Evolutionary conservation across 371 early-diverging fungal species (phyloP).

Genomic region (Blakeslea trispora): DNA sequence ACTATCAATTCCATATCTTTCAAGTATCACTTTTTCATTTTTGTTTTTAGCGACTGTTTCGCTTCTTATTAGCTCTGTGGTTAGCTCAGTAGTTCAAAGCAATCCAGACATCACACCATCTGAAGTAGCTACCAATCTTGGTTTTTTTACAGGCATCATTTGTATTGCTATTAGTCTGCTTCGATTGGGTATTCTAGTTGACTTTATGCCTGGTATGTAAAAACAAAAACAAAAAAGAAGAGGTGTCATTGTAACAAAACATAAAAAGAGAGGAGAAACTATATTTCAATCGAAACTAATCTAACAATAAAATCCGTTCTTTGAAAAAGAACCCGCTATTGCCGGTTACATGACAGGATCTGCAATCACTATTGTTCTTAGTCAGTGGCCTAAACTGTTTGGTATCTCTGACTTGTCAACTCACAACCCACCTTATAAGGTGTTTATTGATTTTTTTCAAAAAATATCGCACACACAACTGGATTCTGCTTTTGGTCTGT

Average conservation of each 20-base stretch:
- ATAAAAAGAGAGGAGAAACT: too few species aligned
- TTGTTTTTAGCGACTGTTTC: slow-evolving; percentile 78
- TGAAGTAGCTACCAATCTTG: slow-evolving; percentile 56
- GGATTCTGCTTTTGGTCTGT: slow-evolving; percentile 55
- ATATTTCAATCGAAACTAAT: slow-evolving; percentile 6
- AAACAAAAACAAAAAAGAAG: too few species aligned
- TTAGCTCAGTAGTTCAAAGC: slow-evolving; percentile 38
- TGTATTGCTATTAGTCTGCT: slow-evolving; percentile 67
- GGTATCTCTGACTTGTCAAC: slow-evolving; percentile 67
- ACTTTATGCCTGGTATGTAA: slow-evolving; percentile 71
- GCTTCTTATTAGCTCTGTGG: slow-evolving; percentile 68
- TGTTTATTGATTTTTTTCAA: slow-evolving; percentile 50
- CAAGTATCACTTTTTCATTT: neutral
- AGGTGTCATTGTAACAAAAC: too few species aligned
- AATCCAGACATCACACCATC: slow-evolving; percentile 31
- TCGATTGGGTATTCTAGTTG: slow-evolving; percentile 78
- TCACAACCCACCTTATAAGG: slow-evolving; percentile 52
- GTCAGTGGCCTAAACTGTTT: slow-evolving; percentile 71
- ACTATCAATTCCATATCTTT: neutral
- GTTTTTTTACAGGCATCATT: slow-evolving; percentile 60
- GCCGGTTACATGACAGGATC: slow-evolving; percentile 78
- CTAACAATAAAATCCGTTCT: neutral
- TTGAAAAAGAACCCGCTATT: slow-evolving; percentile 53
- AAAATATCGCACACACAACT: slow-evolving; percentile 38
- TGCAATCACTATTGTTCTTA: slow-evolving; percentile 71